Percentiles rank a stretch among this genome's conserved stretches.
Evolutionary conservation across 345 rosid species (phyloP).

Genomic region (Eucalyptus pauciflora): DNA sequence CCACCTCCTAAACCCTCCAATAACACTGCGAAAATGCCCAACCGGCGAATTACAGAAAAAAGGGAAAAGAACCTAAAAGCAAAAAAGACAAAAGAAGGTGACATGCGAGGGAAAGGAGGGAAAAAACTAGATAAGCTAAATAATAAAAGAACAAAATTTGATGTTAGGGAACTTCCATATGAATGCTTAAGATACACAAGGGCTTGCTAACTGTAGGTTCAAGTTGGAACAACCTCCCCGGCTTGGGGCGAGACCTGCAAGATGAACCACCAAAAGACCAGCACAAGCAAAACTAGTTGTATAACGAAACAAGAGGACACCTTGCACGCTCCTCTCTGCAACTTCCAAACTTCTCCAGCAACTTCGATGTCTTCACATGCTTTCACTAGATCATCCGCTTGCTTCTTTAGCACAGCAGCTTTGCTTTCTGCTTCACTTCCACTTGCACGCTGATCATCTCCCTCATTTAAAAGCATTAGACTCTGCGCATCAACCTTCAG

Average conservation of each 20-base stretch:
- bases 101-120: background rate
- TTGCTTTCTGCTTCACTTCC: constrained; percentile 29
- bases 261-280: constrained; percentile 27
- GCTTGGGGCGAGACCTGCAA: constrained; percentile 23
- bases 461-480: background rate
- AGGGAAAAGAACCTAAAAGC: background rate
- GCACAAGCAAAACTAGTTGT: constrained; percentile 44
- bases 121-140: background rate
- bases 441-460: background rate
- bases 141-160: background rate
- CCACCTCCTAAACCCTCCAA: background rate
- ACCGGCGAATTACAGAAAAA: background rate
- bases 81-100: background rate
- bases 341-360: constrained; percentile 33
- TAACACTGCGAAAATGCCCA: background rate
- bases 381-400: constrained; percentile 40
- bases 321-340: constrained; percentile 37
- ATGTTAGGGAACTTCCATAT: background rate
- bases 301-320: constrained; percentile 31
- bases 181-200: background rate
- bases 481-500: constrained; percentile 25
- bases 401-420: constrained; percentile 33
- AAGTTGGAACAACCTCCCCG: constrained; percentile 46
- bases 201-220: background rate
- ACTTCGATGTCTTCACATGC: constrained; percentile 23